These are phyloP conservation scores for Paulownia fortunei DNA, from an alignment of 257 asterid genomes.

Conservation along the genomic window DNA sequence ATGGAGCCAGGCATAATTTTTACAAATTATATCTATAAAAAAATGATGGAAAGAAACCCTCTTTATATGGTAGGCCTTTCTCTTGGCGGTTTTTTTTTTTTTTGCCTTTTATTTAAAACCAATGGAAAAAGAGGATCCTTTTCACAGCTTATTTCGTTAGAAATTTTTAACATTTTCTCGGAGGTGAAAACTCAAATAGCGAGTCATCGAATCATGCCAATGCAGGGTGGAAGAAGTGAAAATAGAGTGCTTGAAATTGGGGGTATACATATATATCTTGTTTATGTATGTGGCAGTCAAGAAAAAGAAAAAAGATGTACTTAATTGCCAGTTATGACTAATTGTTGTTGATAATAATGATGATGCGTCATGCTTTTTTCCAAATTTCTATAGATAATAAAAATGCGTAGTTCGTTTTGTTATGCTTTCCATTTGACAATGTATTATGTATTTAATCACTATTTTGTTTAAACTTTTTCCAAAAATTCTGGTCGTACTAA, in stretches of 20 bases:
- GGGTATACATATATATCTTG: slow-evolving; percentile 7
- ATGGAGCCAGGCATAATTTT: slow-evolving; percentile 68
- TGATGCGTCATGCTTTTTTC: slow-evolving; percentile 16
- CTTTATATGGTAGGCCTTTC: slow-evolving; percentile 5
- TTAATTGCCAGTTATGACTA: slow-evolving; percentile 18
- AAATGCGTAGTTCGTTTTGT: background rate
- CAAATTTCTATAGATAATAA: background rate
- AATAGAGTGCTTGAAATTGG: slow-evolving; percentile 20
- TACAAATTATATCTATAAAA: slow-evolving; percentile 19
- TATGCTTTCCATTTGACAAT: background rate
- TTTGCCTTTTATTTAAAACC: background rate
- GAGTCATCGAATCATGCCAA: slow-evolving; percentile 26
- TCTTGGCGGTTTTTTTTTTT: slow-evolving; percentile 1
- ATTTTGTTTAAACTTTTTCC: background rate
- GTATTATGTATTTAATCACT: background rate
- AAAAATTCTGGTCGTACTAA: background rate
- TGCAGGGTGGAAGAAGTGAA: slow-evolving; percentile 20
- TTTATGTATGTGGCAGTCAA: background rate
- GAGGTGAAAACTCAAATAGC: slow-evolving; percentile 36
- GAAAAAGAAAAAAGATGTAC: slow-evolving; percentile 6
- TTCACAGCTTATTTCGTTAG: slow-evolving; percentile 23
- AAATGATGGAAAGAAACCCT: background rate
- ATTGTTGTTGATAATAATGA: slow-evolving; percentile 13
- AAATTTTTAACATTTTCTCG: background rate
- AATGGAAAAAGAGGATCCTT: slow-evolving; percentile 28